Conservation (phyloP, 495 filamentous ascomycete species). For the Neurospora sp. region DNA sequence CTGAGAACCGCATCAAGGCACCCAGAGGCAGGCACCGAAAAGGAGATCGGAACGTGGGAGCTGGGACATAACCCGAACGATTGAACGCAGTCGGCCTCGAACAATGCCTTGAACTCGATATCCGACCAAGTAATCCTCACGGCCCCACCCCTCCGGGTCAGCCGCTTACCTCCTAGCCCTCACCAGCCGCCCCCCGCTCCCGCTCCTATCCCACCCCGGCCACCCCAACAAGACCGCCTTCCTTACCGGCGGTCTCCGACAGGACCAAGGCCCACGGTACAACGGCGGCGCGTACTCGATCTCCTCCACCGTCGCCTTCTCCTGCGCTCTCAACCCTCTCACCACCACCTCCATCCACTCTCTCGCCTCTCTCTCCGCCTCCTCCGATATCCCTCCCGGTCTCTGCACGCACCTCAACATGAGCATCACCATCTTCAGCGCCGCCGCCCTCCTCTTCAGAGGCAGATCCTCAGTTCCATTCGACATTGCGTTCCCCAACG, state of each 20-base stretch:
- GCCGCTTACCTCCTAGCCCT: neutral
- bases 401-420: neutral
- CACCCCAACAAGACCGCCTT: neutral
- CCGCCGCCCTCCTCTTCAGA: neutral
- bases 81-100: neutral
- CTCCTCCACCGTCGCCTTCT: neutral
- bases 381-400: neutral
- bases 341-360: neutral
- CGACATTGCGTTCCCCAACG: neutral
- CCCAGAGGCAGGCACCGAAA: neutral
- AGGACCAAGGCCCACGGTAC: neutral
- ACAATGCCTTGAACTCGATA: neutral
- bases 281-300: neutral
- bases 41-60: neutral
- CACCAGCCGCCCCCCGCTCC: neutral
- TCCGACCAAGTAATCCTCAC: neutral
- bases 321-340: neutral
- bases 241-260: neutral
- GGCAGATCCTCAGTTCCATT: neutral
- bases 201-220: neutral
- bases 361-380: neutral
- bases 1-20: neutral
- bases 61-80: fast-evolving
- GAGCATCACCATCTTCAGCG: neutral
- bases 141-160: no score